phyloP scores from a whole-genome alignment of 2,329 filamentous ascomycete species.

The Epichloe amarillans region DNA sequence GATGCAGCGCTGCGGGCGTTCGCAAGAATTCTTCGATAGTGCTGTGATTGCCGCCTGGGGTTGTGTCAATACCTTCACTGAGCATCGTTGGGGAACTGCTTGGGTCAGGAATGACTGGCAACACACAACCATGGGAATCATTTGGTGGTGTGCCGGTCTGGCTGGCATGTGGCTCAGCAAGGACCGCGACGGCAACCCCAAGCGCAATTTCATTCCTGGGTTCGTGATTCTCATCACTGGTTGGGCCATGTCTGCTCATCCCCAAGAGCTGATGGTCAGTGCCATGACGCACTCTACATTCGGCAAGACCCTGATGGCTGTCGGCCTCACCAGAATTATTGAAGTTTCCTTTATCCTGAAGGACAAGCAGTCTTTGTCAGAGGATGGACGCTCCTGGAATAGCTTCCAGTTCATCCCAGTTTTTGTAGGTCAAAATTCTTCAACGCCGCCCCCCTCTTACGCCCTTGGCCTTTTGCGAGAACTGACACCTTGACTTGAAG shows the following conservation, averaged over 20 bases:
- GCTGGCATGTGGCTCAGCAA: slow-evolving; percentile 85
- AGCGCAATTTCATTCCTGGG: slow-evolving; percentile 84
- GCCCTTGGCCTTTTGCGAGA: neutral
- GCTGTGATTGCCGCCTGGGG: slow-evolving; percentile 87
- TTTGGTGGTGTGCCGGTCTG: slow-evolving; percentile 94
- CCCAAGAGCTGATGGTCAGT: slow-evolving; percentile 71
- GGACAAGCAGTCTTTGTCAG: slow-evolving; percentile 52
- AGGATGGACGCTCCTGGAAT: slow-evolving; percentile 56
- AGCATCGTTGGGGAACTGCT: slow-evolving; percentile 79
- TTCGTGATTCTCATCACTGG: slow-evolving; percentile 87
- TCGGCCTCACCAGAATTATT: slow-evolving; percentile 70
- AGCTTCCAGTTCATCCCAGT: slow-evolving; percentile 42
- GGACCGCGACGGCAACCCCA: slow-evolving; percentile 69
- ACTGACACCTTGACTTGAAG: slow-evolving; percentile 27
- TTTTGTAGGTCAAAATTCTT: slow-evolving; percentile 33
- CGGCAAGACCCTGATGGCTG: slow-evolving; percentile 90
- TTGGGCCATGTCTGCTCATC: slow-evolving; percentile 89
- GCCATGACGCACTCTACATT: slow-evolving; percentile 82
- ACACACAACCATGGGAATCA: slow-evolving; percentile 97
- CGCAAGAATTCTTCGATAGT: slow-evolving; percentile 95
- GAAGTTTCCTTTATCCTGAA: slow-evolving; percentile 80
- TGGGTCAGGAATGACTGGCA: slow-evolving; percentile 95
- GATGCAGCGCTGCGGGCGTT: slow-evolving; percentile 69
- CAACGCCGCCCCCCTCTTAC: neutral
- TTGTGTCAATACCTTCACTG: slow-evolving; percentile 95